phyloP scores from a whole-genome alignment of 192 early-diverging fungal species.

The Linnemannia schmuckeri region DNA sequence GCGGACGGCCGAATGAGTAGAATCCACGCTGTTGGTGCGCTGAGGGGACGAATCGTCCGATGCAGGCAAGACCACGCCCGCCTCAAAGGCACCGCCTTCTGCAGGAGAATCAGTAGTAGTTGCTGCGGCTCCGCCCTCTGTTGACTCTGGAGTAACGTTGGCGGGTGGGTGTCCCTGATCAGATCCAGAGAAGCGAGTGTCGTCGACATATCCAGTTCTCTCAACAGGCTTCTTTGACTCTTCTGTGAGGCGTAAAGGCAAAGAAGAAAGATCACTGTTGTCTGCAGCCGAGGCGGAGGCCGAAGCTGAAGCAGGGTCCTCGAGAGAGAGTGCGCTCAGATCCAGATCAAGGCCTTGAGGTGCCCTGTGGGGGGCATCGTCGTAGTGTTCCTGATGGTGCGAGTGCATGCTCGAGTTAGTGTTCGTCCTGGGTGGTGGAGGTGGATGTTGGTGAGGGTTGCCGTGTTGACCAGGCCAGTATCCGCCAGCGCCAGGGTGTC shows the following conservation, averaged over 20 bases:
- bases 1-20: slow-evolving; percentile 21
- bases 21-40: slow-evolving; percentile 25
- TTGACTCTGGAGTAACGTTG: not conserved
- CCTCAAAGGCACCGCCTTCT: slow-evolving; percentile 1
- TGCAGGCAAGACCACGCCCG: slow-evolving; percentile 6
- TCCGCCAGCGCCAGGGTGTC: slow-evolving; percentile 4
- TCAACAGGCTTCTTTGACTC: slow-evolving; percentile 39
- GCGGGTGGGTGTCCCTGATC: slow-evolving; percentile 32
- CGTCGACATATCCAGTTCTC: slow-evolving; percentile 45
- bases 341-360: slow-evolving; percentile 23
- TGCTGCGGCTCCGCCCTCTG: not conserved
- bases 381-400: slow-evolving; percentile 2
- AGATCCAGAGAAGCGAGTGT: slow-evolving; percentile 47
- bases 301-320: slow-evolving; percentile 13
- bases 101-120: not conserved
- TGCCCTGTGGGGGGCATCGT: not conserved
- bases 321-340: slow-evolving; percentile 40
- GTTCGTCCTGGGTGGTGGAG: not conserved
- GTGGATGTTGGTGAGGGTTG: not conserved
- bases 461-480: slow-evolving; percentile 1
- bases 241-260: slow-evolving; percentile 34
- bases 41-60: not conserved
- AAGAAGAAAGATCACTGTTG: slow-evolving; percentile 6
- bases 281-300: not conserved
- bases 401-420: not conserved